A percentile compares a stretch with the other conserved stretches of the same genome.
Evolutionary conservation across 2,329 filamentous ascomycete species (phyloP).

Genomic region (Thielaviopsis populi): DNA sequence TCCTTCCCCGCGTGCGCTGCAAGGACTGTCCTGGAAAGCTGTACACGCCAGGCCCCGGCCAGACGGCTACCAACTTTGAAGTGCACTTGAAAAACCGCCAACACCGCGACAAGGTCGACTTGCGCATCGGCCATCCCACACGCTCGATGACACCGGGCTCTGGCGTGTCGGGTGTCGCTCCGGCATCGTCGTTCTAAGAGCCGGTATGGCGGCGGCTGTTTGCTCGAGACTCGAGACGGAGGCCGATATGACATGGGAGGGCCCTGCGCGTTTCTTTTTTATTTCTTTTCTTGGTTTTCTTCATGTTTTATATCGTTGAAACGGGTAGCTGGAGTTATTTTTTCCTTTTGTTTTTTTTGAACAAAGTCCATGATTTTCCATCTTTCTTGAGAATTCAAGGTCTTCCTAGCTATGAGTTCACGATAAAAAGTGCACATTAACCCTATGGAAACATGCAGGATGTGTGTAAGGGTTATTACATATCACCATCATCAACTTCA

Average conservation of each 20-base stretch:
- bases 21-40: slow-evolving; percentile 85
- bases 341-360: not conserved
- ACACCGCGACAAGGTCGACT: slow-evolving; percentile 55
- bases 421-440: not conserved
- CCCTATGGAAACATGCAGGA: not conserved
- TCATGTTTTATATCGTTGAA: not conserved
- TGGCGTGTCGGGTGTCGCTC: not conserved
- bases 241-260: not conserved
- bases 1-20: slow-evolving; percentile 78
- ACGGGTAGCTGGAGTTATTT: slow-evolving; percentile 5
- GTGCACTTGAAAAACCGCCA: slow-evolving; percentile 75
- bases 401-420: not conserved
- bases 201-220: not conserved
- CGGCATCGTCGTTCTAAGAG: not conserved
- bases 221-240: not conserved
- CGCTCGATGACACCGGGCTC: slow-evolving; percentile 10
- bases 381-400: not conserved
- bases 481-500: not conserved
- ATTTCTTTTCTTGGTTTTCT: not conserved
- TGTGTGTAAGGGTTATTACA: not conserved
- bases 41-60: slow-evolving; percentile 78
- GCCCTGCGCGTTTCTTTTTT: not conserved
- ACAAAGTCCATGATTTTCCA: slow-evolving; percentile 5
- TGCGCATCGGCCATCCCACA: slow-evolving; percentile 22
- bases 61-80: slow-evolving; percentile 80